Evolutionary conservation across 768 basidiomycete genomes (phyloP).

Genomic region (Termitomyces sp.): DNA sequence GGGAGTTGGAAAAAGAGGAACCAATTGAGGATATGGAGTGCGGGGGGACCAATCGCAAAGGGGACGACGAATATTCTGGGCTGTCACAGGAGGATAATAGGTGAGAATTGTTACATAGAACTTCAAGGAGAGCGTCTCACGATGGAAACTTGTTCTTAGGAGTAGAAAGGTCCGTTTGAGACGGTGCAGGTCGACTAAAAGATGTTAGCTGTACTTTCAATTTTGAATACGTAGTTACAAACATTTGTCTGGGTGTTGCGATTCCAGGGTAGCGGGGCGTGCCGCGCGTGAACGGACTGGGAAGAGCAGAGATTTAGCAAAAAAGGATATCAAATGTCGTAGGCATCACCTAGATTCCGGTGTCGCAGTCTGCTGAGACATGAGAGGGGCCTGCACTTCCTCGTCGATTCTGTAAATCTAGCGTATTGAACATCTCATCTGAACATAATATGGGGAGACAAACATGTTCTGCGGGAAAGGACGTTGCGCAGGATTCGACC

Average conservation of each 20-base stretch:
- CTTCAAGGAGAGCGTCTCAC: slow-evolving; percentile 9
- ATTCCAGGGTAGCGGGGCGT: slow-evolving; percentile 17
- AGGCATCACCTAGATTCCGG: slow-evolving; percentile 39
- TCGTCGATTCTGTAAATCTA: slow-evolving; percentile 13
- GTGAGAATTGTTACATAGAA: not conserved
- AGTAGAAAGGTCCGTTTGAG: slow-evolving; percentile 17
- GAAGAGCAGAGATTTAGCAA: not conserved
- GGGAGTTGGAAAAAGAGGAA: slow-evolving; percentile 20
- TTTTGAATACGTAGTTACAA: not conserved
- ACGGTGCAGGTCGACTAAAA: slow-evolving; percentile 4
- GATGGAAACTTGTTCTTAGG: slow-evolving; percentile 17
- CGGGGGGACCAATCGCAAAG: slow-evolving; percentile 17
- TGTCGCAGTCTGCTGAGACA: slow-evolving; percentile 34
- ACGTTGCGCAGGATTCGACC: slow-evolving; percentile 12
- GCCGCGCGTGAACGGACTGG: slow-evolving; percentile 16
- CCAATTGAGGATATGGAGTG: slow-evolving; percentile 24
- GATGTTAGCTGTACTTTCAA: not conserved
- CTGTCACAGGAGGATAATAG: slow-evolving; percentile 10
- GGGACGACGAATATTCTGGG: slow-evolving; percentile 14
- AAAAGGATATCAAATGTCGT: not conserved
- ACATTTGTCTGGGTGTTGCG: slow-evolving; percentile 26
- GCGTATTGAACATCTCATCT: not conserved
- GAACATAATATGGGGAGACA: not conserved
- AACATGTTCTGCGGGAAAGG: slow-evolving; percentile 9
- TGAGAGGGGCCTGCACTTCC: slow-evolving; percentile 14